Base-by-base conservation (phyloP, 2,329 filamentous ascomycete genomes). In the Ceratocystis albifundus region DNA sequence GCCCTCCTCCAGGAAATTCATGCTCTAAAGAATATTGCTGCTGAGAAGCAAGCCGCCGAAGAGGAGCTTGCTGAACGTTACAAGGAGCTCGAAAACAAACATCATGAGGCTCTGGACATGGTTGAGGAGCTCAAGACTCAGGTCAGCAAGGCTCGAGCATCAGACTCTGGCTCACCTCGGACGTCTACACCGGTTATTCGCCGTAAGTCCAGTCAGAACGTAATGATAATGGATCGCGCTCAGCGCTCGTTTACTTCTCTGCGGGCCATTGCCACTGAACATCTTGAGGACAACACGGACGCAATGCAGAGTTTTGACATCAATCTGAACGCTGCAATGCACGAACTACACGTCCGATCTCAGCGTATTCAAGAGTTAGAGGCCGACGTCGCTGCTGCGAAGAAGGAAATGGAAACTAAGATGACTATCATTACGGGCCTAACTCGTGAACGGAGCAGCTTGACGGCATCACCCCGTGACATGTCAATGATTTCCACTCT, bases 341-440 rank as follows among this genome's bases (percentile, higher is more conserved):
- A 94, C 71, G 94, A 99, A 74, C 80, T 99, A 44, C 88, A 96
- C 70, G 82, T 82, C 8, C 86, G 92, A 53, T 92, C 92, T 48
- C 92, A 97, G 74, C 86, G 92, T 32, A 92, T 96, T 65, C 89
- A 95, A 72, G 87, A 92, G 71, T 80, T 99, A 15, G 94, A 99
- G 75, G 85, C 86, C 4, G 93, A 96, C 71, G 84, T 96, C 66
- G 80, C 86, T 30, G 86, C 85, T 3, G 84, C 91, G 25, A 94
- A 90, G 79, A 96, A 91, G 78, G 94, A 99, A 75, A 96, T 97
- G 88, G 94, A 99, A 73, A 87, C 84, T 69, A 99, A 99, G 82
- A 91, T 93, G 80, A 89, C 90, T 36, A 92, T 99, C 73, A 97
- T 99, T 71, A 90, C 90, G 36, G 94, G 94, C 5, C 80, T 99